Evolutionary conservation across 1,139 yeast genomes (phyloP), one percentile per base, ranked within the genome.

Genomic region (Yamadazyma diddensiae): DNA sequence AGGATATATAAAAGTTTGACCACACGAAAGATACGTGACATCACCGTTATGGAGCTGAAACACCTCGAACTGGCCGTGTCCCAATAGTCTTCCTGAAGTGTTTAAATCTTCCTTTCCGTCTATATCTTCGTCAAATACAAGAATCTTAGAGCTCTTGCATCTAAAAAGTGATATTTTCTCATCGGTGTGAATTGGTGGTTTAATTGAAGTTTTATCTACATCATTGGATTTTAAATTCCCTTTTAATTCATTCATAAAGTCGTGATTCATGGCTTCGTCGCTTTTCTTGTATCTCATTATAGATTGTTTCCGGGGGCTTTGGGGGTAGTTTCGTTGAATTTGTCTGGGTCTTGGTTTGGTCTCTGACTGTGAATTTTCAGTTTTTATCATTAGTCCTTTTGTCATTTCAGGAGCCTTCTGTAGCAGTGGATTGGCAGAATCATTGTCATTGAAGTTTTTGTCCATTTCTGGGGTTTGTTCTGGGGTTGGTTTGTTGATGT

Each of bases 31-130:
- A 49, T 80, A 82, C 2, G 83, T 73, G 11, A 80, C 82, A 40
- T 69, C 73, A 17, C 80, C 79, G 42, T 75, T 74, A 42, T 78
- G 80, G 28, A 81, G 59, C 48, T 79, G 82, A 47, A 79, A 82
- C 2, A 83, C 65, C 46, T 79, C 80, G 36, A 82, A 67, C 22
- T 60, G 65, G 1, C 94, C 94, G 39, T 74, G 79, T 0, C 82
- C 79, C 30, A 79, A 45, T 11, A 77, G 50, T 25, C 77, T 57
- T 0, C 82, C 82, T 1, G 66, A 51, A 9, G 49, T 34, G 10
- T 21, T 17, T n/a, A 31, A 28, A 11, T 33, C 48, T 4, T 22
- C 21, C 6, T 28, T 31, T 24, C 49, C 56, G 15, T 42, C 49
- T 10, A 55, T 44, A 35, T 56, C 55, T 35, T 70, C 73, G 37